Conservation (phyloP, 2,329 filamentous ascomycete genomes). For the Venturia effusa region DNA sequence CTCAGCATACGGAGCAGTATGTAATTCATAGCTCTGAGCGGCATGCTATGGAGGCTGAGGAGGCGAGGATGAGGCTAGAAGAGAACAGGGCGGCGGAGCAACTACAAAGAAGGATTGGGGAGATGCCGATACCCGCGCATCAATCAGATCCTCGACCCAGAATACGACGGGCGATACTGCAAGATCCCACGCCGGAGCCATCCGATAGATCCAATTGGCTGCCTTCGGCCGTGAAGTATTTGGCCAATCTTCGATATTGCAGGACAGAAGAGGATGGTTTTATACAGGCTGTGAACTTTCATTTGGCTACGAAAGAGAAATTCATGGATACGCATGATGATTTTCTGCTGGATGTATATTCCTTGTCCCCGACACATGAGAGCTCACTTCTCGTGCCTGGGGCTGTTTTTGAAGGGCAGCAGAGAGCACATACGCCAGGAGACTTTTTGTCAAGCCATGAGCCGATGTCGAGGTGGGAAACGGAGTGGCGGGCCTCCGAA, state of each 20-base stretch:
- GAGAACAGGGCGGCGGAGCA: slow-evolving; percentile 13
- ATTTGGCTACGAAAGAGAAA: slow-evolving; percentile 42
- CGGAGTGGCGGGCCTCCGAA: slow-evolving; percentile 3
- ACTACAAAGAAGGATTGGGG: neutral
- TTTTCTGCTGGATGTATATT: slow-evolving; percentile 45
- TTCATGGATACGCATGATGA: slow-evolving; percentile 43
- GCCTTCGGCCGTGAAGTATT: slow-evolving; percentile 50
- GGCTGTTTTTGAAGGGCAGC: slow-evolving; percentile 49
- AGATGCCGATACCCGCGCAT: neutral
- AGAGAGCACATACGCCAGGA: slow-evolving; percentile 38
- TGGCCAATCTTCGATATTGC: slow-evolving; percentile 46
- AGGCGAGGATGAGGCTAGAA: neutral
- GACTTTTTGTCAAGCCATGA: slow-evolving; percentile 4
- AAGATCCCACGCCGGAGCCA: slow-evolving; percentile 14
- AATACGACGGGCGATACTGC: slow-evolving; percentile 4
- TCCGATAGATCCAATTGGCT: slow-evolving; percentile 27
- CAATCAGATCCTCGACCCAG: slow-evolving; percentile 7
- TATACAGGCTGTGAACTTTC: slow-evolving; percentile 40
- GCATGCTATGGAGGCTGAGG: slow-evolving; percentile 20
- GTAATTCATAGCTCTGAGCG: slow-evolving; percentile 27
- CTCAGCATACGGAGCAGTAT: slow-evolving; percentile 29
- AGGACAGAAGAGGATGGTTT: slow-evolving; percentile 44
- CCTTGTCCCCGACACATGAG: slow-evolving; percentile 38
- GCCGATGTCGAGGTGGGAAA: neutral
- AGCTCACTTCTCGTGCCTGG: slow-evolving; percentile 54